A percentile compares a stretch with the other conserved stretches of the same genome.
phyloP scores from a whole-genome alignment of 169 alveolate species.

The Cryptosporidium tyzzeri region DNA sequence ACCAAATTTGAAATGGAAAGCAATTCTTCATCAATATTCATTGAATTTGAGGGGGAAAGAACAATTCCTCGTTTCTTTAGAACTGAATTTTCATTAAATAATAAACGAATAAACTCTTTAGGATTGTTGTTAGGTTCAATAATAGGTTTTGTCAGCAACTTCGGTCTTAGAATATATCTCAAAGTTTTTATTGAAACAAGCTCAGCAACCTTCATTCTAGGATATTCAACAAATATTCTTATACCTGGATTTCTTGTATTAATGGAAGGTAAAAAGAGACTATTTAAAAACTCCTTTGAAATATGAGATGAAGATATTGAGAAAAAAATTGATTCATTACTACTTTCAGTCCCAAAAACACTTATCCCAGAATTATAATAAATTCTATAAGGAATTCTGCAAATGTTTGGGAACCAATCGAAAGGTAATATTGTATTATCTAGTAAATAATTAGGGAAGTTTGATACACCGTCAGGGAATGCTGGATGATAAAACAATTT shows the following conservation, averaged over 20 bases:
- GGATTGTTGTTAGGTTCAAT: slow-evolving; percentile 20
- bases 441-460: slow-evolving; percentile 23
- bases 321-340: slow-evolving; percentile 12
- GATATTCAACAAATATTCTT: slow-evolving; percentile 40
- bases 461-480: slow-evolving; percentile 22
- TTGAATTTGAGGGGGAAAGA: neutral
- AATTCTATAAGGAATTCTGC: slow-evolving; percentile 24
- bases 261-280: neutral
- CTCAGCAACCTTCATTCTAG: slow-evolving; percentile 27
- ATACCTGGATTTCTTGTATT: neutral
- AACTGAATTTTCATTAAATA: slow-evolving; percentile 25
- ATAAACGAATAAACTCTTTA: slow-evolving; percentile 27
- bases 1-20: neutral
- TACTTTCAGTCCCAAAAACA: slow-evolving; percentile 49
- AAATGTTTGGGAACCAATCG: slow-evolving; percentile 11
- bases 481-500: slow-evolving; percentile 17
- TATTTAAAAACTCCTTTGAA: neutral
- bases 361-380: slow-evolving; percentile 25
- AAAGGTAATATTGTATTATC: slow-evolving; percentile 16
- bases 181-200: slow-evolving; percentile 38
- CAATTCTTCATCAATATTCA: slow-evolving; percentile 3
- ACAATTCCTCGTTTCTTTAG: slow-evolving; percentile 39
- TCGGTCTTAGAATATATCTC: slow-evolving; percentile 23
- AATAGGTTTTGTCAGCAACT: neutral
- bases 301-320: slow-evolving; percentile 25